Percentiles rank a stretch among this genome's conserved stretches.
phyloP scores from a whole-genome alignment of 2,329 filamentous ascomycete genomes.

The Phaeophleospora eucalypticola region DNA sequence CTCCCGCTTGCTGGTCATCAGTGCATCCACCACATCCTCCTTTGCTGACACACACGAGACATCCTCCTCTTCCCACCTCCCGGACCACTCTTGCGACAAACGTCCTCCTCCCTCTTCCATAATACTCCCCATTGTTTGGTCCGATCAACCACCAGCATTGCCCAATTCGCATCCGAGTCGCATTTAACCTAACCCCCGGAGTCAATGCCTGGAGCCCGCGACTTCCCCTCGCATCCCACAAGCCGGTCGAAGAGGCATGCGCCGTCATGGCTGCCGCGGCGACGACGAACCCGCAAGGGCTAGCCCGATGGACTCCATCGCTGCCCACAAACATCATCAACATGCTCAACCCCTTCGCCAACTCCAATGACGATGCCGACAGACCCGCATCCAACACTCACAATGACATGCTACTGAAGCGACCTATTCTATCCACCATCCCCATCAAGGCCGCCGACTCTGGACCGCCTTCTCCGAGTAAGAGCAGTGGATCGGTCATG shows the following conservation, averaged over 20 bases:
- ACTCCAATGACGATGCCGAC: slow-evolving; percentile 3
- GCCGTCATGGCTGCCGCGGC: slow-evolving; percentile 14
- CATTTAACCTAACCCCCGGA: too few relatives aligned
- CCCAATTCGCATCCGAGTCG: too few relatives aligned
- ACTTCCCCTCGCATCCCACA: not conserved
- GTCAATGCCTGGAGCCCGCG: not conserved
- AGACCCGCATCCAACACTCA: slow-evolving; percentile 5
- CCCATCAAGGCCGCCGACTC: slow-evolving; percentile 7
- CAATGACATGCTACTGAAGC: slow-evolving; percentile 6
- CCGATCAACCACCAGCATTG: too few relatives aligned
- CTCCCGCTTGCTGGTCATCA: too few relatives aligned
- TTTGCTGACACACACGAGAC: not conserved
- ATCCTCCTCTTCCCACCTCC: not conserved
- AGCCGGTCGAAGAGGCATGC: slow-evolving; percentile 1
- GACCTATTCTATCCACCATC: slow-evolving; percentile 20
- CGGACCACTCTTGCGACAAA: not conserved
- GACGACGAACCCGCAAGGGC: slow-evolving; percentile 7
- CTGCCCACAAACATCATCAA: slow-evolving; percentile 27
- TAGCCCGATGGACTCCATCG: slow-evolving; percentile 29
- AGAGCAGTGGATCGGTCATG: slow-evolving; percentile 28
- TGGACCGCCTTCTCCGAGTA: slow-evolving; percentile 24
- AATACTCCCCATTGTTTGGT: too few relatives aligned
- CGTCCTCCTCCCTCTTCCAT: too few relatives aligned
- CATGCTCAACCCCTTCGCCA: slow-evolving; percentile 29
- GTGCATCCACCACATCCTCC: too few relatives aligned